phyloP scores from a whole-genome alignment of 1,139 yeast genomes.

The Nakaseomyces glabratus region DNA sequence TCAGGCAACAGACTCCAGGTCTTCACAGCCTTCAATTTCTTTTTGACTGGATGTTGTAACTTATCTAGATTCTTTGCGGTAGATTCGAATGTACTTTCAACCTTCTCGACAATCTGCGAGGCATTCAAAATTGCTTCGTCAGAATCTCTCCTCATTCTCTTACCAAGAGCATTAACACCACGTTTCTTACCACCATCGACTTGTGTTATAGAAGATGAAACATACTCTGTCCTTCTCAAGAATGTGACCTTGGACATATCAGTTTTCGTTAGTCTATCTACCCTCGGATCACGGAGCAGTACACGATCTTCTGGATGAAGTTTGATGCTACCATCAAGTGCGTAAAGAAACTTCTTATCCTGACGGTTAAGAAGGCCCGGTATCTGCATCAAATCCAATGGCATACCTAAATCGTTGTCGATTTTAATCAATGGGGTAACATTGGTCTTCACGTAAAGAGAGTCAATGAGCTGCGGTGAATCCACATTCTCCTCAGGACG shows the following conservation, averaged over 20 bases:
- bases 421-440: slow-evolving; percentile 56
- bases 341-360: slow-evolving; percentile 42
- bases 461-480: slow-evolving; percentile 57
- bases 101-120: slow-evolving; percentile 31
- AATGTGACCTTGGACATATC: slow-evolving; percentile 59
- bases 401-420: slow-evolving; percentile 74
- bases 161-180: slow-evolving; percentile 9
- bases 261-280: slow-evolving; percentile 45
- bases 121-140: slow-evolving; percentile 21
- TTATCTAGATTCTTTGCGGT: slow-evolving; percentile 37
- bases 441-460: slow-evolving; percentile 70
- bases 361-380: slow-evolving; percentile 62
- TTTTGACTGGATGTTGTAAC: slow-evolving; percentile 72
- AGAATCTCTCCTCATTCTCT: slow-evolving; percentile 13
- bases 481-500: slow-evolving; percentile 40
- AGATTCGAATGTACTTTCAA: slow-evolving; percentile 71
- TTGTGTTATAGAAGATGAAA: slow-evolving; percentile 30
- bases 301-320: slow-evolving; percentile 72
- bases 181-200: slow-evolving; percentile 15
- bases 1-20: slow-evolving; percentile 85
- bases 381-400: slow-evolving; percentile 59
- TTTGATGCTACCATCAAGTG: slow-evolving; percentile 32
- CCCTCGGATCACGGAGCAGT: slow-evolving; percentile 67
- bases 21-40: slow-evolving; percentile 60
- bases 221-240: slow-evolving; percentile 89